phyloP scores from a whole-genome alignment of 2,329 filamentous ascomycete genomes.

The Botryotinia globosa region DNA sequence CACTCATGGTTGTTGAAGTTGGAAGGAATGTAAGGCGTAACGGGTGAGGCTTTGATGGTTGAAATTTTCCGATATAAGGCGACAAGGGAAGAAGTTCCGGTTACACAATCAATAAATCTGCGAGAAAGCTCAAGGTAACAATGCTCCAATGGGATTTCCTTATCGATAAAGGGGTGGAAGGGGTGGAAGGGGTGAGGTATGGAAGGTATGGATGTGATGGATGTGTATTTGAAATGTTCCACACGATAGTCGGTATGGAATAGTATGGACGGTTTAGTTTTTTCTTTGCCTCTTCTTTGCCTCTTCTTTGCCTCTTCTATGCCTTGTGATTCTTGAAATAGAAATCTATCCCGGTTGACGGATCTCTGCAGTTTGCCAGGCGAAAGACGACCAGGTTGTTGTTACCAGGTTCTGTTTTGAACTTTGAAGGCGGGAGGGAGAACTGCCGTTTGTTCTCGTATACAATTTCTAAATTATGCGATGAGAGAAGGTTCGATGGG shows the following conservation, averaged over 20 bases:
- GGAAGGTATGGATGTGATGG: background rate
- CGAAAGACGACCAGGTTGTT: background rate
- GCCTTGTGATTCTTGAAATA: background rate
- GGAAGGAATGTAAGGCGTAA: background rate
- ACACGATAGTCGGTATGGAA: background rate
- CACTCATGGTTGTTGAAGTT: conserved; percentile 13
- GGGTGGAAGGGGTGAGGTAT: background rate
- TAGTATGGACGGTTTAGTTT: background rate
- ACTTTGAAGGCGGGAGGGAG: background rate
- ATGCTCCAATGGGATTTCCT: background rate
- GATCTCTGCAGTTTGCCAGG: conserved; percentile 2
- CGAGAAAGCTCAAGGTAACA: background rate
- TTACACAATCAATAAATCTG: conserved; percentile 10
- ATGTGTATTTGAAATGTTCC: background rate
- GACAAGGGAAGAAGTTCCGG: background rate
- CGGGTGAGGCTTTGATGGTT: conserved; percentile 14
- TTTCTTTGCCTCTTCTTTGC: background rate
- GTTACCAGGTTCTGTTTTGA: background rate
- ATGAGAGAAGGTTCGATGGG: background rate
- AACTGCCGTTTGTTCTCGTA: background rate
- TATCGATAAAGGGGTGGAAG: conserved; percentile 7
- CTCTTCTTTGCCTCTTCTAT: background rate
- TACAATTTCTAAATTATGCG: background rate
- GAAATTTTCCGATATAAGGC: conserved; percentile 15
- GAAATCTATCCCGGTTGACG: background rate